Evolutionary conservation across 2,329 filamentous ascomycete species (phyloP), one percentile per base, ranked within the genome.

Genomic region (Coniella vitis): DNA sequence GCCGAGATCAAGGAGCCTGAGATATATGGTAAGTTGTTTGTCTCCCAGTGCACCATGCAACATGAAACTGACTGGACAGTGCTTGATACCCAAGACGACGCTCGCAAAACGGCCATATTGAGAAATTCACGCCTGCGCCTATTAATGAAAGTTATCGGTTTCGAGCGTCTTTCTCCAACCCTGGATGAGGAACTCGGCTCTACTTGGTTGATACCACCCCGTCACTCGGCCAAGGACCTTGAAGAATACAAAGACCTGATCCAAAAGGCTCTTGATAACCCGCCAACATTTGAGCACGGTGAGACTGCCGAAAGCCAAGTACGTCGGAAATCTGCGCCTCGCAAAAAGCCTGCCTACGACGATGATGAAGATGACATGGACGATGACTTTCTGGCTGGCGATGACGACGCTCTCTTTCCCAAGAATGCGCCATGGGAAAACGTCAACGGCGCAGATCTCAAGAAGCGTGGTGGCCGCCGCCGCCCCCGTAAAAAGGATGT

Each of bases 121-220:
- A 94, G 89, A 62, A 94, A 97, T 65, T 83, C 87, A 9, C 84
- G 91, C 59, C 75, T 97, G 2, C 85, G 90, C 31, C 80, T 97
- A 2, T 76, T 98, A 3, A 85, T 97, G 78, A 84, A 75, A 1
- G 74, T 93, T 0, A 73, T 85, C 16, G 87, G 86, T 1, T 79
- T 94, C 53, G 75, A 85, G 58, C 75, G 83, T 4, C 65, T 76
- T 8, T 65, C 68, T 0, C 70, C 73, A 1, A 65, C 65, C 0
- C 59, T 73, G 3, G 83, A 89, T 37, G 87, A 95, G 60, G 83
- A 87, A 3, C 75, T 78, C 1, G 86, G 91, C 50, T 84, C 86
- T 2, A 71, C 75, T 1, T 97, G 93, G 93, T 69, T 87, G 38
- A 74, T 97, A 36, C 86, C 90, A 0, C 74, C 80, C 1, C 67